Base-by-base conservation (phyloP, 148 eudicot species). In the Pouteria glomerata region DNA sequence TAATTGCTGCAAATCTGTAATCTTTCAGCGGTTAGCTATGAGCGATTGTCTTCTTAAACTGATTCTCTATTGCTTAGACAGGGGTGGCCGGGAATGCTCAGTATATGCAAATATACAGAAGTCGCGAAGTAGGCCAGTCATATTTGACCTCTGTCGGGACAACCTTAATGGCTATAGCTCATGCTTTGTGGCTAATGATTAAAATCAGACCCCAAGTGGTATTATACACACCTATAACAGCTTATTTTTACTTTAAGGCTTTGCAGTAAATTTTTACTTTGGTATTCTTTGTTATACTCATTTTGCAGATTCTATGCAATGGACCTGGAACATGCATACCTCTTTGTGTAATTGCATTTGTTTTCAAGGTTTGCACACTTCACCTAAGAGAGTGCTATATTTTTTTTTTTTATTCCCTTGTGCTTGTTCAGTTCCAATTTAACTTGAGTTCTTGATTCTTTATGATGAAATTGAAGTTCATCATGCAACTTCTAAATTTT, bases 291-390 rank as follows among this genome's bases (percentile, higher is more conserved):
- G 6, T 23, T 12, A 18, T 63, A 26, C 50, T n/a, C 24, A n/a
- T 47, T 5, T 59, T 27, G 35, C 82, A 93, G 98, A 86, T 91
- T 78, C 84, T 93, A 64, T 93, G 97, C 83, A 93, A 93, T 77
- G 98, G 97, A 50, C 97, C 97, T 64, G 97, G 97, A 63, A 93
- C 98, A 55, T 93, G 98, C 79, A 73, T 93, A 72, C 98, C 98
- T 8, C 71, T 93, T 14, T 93, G 97, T 64, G 82, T 72, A 68
- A 90, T 90, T 62, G 89, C 97, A 19, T 88, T 85, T 56, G 2
- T 85, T 73, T 93, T 93, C 72, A 93, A 93, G 98, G 98, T 91
- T 45, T 55, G 80, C 26, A 60, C 29, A 29, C 42, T 34, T 57
- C 12, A 1, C 5, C 57, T 67, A 24, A 57, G 16, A 74, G 11